These are phyloP conservation scores for Acaromyces ingoldii DNA, from an alignment of 1,284 basidiomycete genomes.

Conservation along the genomic window DNA sequence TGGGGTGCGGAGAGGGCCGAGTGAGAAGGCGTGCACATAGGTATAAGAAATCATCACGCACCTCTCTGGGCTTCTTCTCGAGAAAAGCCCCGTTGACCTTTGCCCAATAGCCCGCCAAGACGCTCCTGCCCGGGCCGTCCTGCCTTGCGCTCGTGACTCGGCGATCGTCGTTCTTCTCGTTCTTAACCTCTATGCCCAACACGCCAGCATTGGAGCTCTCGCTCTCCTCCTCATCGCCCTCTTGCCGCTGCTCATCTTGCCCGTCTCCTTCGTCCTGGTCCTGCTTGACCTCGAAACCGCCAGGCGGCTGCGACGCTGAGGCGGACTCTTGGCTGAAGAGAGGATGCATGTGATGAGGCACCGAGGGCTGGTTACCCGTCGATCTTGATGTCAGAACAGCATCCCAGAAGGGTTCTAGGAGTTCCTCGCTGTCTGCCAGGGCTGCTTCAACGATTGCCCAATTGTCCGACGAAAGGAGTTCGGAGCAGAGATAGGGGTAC, in stretches of 20 bases:
- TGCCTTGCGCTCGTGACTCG: constrained; percentile 20
- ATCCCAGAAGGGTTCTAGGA: constrained; percentile 72
- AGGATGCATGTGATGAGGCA: constrained; percentile 46
- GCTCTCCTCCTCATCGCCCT: not conserved
- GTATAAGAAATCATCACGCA: constrained; percentile 54
- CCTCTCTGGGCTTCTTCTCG: constrained; percentile 81
- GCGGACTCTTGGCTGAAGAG: constrained; percentile 18
- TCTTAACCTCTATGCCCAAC: not conserved
- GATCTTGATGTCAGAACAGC: constrained; percentile 71
- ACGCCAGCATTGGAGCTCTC: constrained; percentile 3
- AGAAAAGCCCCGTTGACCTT: constrained; percentile 84
- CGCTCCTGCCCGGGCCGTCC: constrained; percentile 54
- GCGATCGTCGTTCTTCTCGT: not conserved
- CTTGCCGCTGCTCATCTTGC: not conserved
- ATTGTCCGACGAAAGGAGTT: constrained; percentile 91
- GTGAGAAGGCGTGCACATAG: too few relatives aligned
- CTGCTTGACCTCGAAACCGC: not conserved
- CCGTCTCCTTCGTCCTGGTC: not conserved
- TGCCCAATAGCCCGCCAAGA: constrained; percentile 59
- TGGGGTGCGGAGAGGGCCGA: too few relatives aligned
- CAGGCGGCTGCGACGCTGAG: constrained; percentile 2
- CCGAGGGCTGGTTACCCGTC: constrained; percentile 32
- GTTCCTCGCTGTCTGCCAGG: constrained; percentile 64
- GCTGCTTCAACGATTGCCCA: constrained; percentile 91
- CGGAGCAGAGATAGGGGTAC: constrained; percentile 89